Evolutionary conservation across 75 land plant species (phyloP), one percentile per base, ranked within the genome.

Genomic region (Adiantum capillusveneris): DNA sequence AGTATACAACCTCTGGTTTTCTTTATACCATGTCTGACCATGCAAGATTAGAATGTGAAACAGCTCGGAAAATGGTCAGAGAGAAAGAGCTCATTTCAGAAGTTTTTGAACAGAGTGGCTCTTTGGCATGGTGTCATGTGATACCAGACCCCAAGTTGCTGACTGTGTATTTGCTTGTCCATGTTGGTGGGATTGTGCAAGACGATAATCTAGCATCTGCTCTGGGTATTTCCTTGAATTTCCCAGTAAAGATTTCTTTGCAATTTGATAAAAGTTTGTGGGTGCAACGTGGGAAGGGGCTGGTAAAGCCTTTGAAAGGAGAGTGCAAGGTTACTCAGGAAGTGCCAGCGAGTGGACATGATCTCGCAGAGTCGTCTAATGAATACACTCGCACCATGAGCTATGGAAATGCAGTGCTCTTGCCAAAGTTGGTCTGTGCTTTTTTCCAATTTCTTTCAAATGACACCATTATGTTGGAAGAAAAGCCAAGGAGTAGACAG

Each of bases 51-150:
- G 7, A 34, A 9, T 34, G 37, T 34, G 37, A 34, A 5, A 5
- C 9, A 9, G 37, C 9, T 5, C 3, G 37, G 9, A 9, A 34
- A 9, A 34, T 34, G 37, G 37, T 34, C 9, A 34, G 9, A 34
- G 9, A 3, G 9, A 3, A 34, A 9, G 9, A 34, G 9, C 3
- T 9, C 3, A 5, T 34, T 9, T 9, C 3, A 34, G 9, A 34
- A 3, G 9, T 9, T 34, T 34, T 9, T 1, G 25, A n/a, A 14
- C 30, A 29, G 56, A 30, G 27, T 19, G 36, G 22, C 6, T 25
- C 57, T 25, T 51, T 58, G 24, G 21, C 41, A 53, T 65, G 74
- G 74, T 64, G 71, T 31, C 51, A 26, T 42, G 63, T 71, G 6
- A 34, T 19, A 1, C 44, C 68, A 12, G 44, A 66, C 25, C 69